Percentiles rank a stretch among this genome's conserved stretches.
phyloP scores from a whole-genome alignment of 306 rosid genomes.

The Vigna trinervia region DNA sequence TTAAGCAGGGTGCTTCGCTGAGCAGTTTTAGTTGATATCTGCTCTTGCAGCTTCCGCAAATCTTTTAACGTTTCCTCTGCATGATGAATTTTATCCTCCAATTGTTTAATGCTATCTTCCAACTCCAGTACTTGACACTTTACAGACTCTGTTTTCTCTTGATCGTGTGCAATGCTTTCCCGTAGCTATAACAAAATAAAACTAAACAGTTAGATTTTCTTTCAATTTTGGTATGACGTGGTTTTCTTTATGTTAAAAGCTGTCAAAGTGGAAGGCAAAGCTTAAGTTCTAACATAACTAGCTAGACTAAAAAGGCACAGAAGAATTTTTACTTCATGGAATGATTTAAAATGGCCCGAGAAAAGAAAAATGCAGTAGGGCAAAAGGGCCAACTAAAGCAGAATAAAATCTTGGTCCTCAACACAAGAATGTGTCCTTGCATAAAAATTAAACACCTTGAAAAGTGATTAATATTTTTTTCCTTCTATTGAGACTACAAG shows the following conservation, averaged over 20 bases:
- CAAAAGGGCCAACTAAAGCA: background rate
- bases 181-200: slow-evolving; percentile 69
- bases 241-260: too few relatives aligned
- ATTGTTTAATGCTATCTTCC: slow-evolving; percentile 66
- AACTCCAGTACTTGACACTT: slow-evolving; percentile 70
- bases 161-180: slow-evolving; percentile 84
- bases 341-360: slow-evolving; percentile 4
- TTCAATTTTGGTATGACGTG: background rate
- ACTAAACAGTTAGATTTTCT: slow-evolving; percentile 36
- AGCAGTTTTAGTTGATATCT: slow-evolving; percentile 68
- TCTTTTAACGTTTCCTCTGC: slow-evolving; percentile 61
- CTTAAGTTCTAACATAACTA: too few relatives aligned
- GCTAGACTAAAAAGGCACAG: too few relatives aligned
- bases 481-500: background rate
- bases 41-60: slow-evolving; percentile 64
- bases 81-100: slow-evolving; percentile 65
- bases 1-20: slow-evolving; percentile 69
- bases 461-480: too few relatives aligned
- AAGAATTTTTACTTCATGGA: too few relatives aligned
- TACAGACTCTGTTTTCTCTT: slow-evolving; percentile 70
- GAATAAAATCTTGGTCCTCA: background rate
- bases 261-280: too few relatives aligned
- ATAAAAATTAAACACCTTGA: background rate
- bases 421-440: background rate
- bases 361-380: background rate